These are phyloP conservation scores for Penicillium ochrochloron DNA, from an alignment of 495 filamentous ascomycete genomes.

Conservation along the genomic window DNA sequence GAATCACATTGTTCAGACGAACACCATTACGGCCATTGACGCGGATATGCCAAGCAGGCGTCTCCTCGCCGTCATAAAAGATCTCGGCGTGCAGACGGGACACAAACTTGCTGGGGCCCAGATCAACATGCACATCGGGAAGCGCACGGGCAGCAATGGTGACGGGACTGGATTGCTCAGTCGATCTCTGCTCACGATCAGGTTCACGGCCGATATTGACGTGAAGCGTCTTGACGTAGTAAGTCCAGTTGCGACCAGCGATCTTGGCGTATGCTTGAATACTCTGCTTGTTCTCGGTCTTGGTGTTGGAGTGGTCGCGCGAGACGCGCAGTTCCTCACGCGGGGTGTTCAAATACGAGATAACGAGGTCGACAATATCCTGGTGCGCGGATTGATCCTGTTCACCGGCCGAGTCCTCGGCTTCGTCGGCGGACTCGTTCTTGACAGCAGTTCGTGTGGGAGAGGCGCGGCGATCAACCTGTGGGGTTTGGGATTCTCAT, in stretches of 20 bases:
- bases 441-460: slow-evolving; percentile 35
- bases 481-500: slow-evolving; percentile 5
- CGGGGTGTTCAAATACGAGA: slow-evolving; percentile 66
- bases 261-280: slow-evolving; percentile 94
- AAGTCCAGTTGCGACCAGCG: slow-evolving; percentile 90
- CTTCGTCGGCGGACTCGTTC: slow-evolving; percentile 43
- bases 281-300: slow-evolving; percentile 68
- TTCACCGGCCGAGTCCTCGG: slow-evolving; percentile 53
- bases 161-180: slow-evolving; percentile 51
- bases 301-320: slow-evolving; percentile 74
- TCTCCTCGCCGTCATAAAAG: slow-evolving; percentile 70
- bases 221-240: slow-evolving; percentile 79
- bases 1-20: slow-evolving; percentile 70
- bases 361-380: slow-evolving; percentile 73
- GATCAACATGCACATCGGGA: slow-evolving; percentile 77
- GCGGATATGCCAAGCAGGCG: slow-evolving; percentile 73
- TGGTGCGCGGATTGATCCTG: slow-evolving; percentile 59
- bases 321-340: slow-evolving; percentile 67
- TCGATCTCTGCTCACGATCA: slow-evolving; percentile 55
- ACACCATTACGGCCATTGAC: slow-evolving; percentile 92
- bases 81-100: slow-evolving; percentile 88
- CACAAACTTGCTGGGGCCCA: slow-evolving; percentile 90
- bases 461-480: slow-evolving; percentile 46
- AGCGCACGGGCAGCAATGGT: slow-evolving; percentile 52
- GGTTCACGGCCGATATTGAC: slow-evolving; percentile 85